Percentiles rank a stretch among this genome's conserved stretches.
Evolutionary conservation across 2,329 filamentous ascomycete genomes (phyloP).

Genomic region (Talaromyces marneffei): DNA sequence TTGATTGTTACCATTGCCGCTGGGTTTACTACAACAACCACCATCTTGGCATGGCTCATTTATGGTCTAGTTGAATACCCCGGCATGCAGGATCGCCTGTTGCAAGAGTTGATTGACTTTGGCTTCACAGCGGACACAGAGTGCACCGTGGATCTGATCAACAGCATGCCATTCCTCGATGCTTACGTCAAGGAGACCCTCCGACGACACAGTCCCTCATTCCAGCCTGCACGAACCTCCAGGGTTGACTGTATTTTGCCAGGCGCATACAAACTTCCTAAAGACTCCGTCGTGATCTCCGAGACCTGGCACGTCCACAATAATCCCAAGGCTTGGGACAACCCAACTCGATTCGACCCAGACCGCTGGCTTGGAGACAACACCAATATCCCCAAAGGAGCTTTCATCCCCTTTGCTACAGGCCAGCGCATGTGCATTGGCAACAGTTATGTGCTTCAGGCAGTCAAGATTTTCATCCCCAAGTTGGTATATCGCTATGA

Average conservation of each 20-base stretch:
- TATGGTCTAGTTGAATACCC: constrained; percentile 51
- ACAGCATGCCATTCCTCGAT: constrained; percentile 39
- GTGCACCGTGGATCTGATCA: constrained; percentile 42
- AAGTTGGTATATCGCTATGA: constrained; percentile 57
- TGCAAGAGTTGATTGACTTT: constrained; percentile 54
- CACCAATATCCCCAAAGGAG: constrained; percentile 46
- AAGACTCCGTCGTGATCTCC: constrained; percentile 49
- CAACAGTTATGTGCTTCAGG: constrained; percentile 59
- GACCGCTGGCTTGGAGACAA: constrained; percentile 55
- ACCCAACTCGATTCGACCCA: constrained; percentile 53
- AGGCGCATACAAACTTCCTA: constrained; percentile 53
- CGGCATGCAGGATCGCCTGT: constrained; percentile 51
- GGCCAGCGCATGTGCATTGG: constrained; percentile 57
- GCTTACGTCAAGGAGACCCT: constrained; percentile 58
- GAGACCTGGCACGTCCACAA: constrained; percentile 44
- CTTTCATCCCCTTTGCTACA: constrained; percentile 55
- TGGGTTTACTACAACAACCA: constrained; percentile 57
- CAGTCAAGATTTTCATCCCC: constrained; percentile 52
- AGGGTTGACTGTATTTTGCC: constrained; percentile 53
- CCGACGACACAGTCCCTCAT: constrained; percentile 55
- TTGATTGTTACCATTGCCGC: constrained; percentile 50
- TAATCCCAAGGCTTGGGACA: constrained; percentile 53
- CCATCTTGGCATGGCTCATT: constrained; percentile 54
- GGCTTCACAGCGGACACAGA: constrained; percentile 41
- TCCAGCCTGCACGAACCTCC: constrained; percentile 55